Base-by-base conservation (phyloP, 2,329 filamentous ascomycete species). In the Coniochaeta prunicola region DNA sequence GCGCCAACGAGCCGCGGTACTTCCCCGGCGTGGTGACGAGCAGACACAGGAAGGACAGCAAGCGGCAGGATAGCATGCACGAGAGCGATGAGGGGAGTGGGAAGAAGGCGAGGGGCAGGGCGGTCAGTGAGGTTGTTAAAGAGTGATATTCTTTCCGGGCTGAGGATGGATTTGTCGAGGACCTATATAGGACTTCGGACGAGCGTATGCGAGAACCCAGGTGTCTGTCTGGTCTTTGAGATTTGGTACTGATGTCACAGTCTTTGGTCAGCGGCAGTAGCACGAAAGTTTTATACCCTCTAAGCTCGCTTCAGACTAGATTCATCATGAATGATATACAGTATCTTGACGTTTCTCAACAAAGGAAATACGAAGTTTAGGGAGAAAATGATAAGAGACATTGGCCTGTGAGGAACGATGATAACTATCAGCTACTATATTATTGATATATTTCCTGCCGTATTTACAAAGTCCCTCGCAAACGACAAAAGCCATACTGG, bases 21-120 rank as follows among this genome's bases (percentile, higher is more conserved):
- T 89, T 91, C 63, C 89, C 89, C 0, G 89, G 89, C 0, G 80
- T 92, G 33, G 80, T 91, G 50, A 77, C 79, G 17, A 73, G 80
- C 58, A 77, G 77, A 67, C 74, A 74, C 54, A 73, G 78, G 57
- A 77, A 70, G 56, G 75, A 73, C 48, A 80, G 79, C 57, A 68
- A 69, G 60, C 68, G 73, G 40, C 70, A 72, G 58, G 68, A 66
- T 54, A 34, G 30, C 17, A n/a, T 55, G 45, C 45, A 50, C n/a
- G 45, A 50, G 45, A 50, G 45, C 24, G 45, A 50, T 9, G 40
- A 26, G 38, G 42, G 42, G 19, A 26, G 24, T 15, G 45, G 26
- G 45, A 21, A 17, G 45, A 50, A 50, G 45, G 21, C 24, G 4
- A 17, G 45, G 21, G 45, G 7, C 9, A 50, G 45, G 45, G 40